A percentile compares a stretch with the other conserved stretches of the same genome.
Evolutionary conservation across 805 yeast genomes (phyloP).

Genomic region (Barnettozyma populi): DNA sequence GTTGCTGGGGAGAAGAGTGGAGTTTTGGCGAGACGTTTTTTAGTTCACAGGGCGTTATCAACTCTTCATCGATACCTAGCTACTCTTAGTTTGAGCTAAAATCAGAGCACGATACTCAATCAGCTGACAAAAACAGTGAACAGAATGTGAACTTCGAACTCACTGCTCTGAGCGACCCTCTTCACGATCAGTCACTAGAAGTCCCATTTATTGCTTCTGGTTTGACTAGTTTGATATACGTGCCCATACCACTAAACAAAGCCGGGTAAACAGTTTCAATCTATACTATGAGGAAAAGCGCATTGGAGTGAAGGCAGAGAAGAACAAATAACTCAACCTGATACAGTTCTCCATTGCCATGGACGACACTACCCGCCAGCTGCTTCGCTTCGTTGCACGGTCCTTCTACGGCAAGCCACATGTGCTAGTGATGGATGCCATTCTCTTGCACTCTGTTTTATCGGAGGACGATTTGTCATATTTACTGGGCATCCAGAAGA

Average conservation of each 20-base stretch:
- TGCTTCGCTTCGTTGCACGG: slow-evolving; percentile 75
- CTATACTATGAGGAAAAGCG: neutral
- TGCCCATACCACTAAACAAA: neutral
- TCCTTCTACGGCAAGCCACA: slow-evolving; percentile 86
- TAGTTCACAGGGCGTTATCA: too few species aligned
- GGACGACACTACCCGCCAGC: slow-evolving; percentile 35
- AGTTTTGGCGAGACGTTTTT: too few species aligned
- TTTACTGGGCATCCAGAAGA: slow-evolving; percentile 76
- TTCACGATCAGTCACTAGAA: too few species aligned
- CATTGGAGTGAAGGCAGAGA: neutral
- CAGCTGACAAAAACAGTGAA: too few species aligned
- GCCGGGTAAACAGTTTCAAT: neutral
- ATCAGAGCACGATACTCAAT: too few species aligned
- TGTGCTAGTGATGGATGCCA: slow-evolving; percentile 80
- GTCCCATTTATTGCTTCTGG: too few species aligned
- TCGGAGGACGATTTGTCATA: slow-evolving; percentile 88
- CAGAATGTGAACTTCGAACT: too few species aligned
- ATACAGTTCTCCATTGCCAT: slow-evolving; percentile 15
- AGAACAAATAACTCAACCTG: neutral
- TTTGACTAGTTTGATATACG: too few species aligned
- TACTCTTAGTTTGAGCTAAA: too few species aligned
- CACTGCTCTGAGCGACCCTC: too few species aligned
- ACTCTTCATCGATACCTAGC: too few species aligned
- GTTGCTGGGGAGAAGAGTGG: neutral
- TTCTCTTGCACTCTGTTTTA: slow-evolving; percentile 80